Evolutionary conservation across 2,329 filamentous ascomycete species (phyloP).

Genomic region (Aspergillus pseudonomiae): DNA sequence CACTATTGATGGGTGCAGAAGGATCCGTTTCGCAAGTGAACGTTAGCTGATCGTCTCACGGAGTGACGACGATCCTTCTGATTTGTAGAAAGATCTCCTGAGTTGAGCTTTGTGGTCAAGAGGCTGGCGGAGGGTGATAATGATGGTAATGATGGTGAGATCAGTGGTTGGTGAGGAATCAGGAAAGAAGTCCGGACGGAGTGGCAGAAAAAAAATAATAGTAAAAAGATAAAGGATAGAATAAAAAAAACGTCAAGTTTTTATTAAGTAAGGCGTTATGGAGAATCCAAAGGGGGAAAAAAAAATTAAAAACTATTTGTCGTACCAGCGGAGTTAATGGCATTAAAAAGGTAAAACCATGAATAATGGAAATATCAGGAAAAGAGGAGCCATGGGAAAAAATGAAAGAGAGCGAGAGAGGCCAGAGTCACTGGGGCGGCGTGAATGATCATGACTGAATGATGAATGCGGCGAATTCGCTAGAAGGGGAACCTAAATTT

Average conservation of each 20-base stretch:
- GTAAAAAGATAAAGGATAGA: neutral
- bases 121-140: neutral
- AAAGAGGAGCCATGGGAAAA: too few relatives aligned
- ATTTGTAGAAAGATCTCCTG: neutral
- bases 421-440: too few relatives aligned
- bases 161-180: conserved; percentile 6
- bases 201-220: neutral
- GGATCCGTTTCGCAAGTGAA: conserved; percentile 4
- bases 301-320: too few relatives aligned
- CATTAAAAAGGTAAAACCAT: too few relatives aligned
- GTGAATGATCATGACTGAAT: too few relatives aligned
- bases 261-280: neutral
- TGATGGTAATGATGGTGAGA: neutral
- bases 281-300: too few relatives aligned
- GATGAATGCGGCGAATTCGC: too few relatives aligned
- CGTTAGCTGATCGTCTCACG: neutral
- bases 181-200: neutral
- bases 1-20: conserved; percentile 12
- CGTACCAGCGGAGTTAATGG: too few relatives aligned
- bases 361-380: too few relatives aligned
- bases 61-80: neutral
- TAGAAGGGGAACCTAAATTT: too few relatives aligned
- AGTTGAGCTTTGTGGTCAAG: neutral
- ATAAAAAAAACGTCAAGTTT: neutral
- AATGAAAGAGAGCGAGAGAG: too few relatives aligned